Base-by-base conservation (phyloP, 768 basidiomycete genomes). In the Phaeotremella skinneri region DNA sequence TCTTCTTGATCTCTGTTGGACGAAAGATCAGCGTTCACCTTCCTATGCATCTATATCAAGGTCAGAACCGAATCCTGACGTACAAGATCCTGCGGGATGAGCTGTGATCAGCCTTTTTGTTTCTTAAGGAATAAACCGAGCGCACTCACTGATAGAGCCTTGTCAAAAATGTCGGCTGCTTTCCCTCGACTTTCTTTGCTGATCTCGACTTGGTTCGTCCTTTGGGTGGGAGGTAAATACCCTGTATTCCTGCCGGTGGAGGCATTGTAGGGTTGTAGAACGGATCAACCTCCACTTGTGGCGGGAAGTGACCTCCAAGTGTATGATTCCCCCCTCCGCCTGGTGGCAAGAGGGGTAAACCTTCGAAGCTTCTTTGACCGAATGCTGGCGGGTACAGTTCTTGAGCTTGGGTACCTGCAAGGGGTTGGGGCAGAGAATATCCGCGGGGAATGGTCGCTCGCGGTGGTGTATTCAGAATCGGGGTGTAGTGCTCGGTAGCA, bases 141-240 rank as follows among this genome's bases (percentile, higher is more conserved):
- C 7, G 20, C 30, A 86, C 88, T 71, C 73, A 91, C 91, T 88
- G 87, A 84, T 93, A 96, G 50, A 96, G 84, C 82, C 93, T 94
- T 78, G 91, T 96, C 73, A 96, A 82, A 76, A 96, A 96, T n/a
- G 91, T 93, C 0, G 90, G 88, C 81, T 91, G 89, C 78, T 91
- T 91, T 55, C 83, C 80, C 64, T 89, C 87, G 41, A 83, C 73
- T 80, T 89, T 90, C 76, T 65, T 68, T 6, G 43, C 30, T 0
- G n/a, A 17, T 49, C 52, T 55, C 21, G 23, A 32, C 32, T 60
- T 68, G 42, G 29, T 58, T 30, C 45, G 13, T 20, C 50, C 47
- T n/a, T 26, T 61, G 41, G 17, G 7, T 14, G 17, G 20, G 9
- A 32, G 45, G 32, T 42, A 14, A 3, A 29, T 49, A 49, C 25